Evolutionary conservation across 1,284 basidiomycete genomes (phyloP), one percentile per base, ranked within the genome.

Genomic region (Austroboletus novae-zelandiae): DNA sequence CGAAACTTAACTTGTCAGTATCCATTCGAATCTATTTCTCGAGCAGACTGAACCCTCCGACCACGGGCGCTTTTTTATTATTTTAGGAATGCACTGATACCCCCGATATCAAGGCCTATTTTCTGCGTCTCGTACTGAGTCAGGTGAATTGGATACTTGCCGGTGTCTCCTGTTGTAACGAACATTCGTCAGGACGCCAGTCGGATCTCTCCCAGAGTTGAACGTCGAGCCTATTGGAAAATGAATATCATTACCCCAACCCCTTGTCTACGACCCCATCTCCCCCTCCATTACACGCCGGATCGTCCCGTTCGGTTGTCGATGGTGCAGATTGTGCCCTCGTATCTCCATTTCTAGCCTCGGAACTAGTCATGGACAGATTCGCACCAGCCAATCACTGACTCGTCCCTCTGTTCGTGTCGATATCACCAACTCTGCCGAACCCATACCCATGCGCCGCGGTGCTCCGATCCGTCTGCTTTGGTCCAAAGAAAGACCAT

Each of bases 331-430:
- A 45, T 13, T 15, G 25, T 23, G 20, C 20, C 4, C 20, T 23
- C 20, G 20, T 23, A 23, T 23, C 43, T 37, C 43, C 59, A 45
- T 49, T 25, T 9, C 37, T 39, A n/a, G 44, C 25, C 36, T 25
- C 44, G 31, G 34, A 31, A 23, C 8, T 5, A 35, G 36, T 14
- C 17, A 9, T 46, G 58, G 36, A 27, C n/a, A 23, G 15, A 47
- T 44, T 43, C 56, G 29, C 13, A 17, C 37, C 6, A n/a, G 15
- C 45, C 40, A 45, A 51, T 51, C 23, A 14, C 20, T 14, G 18
- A 18, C 30, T 20, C 35, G 20, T 41, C 3, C 29, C 36, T 20
- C 27, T 8, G 17, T 3, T 23, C 15, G n/a, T 17, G 20, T 42
- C 35, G 27, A 29, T 41, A 13, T 23, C 8, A 9, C 5, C 27